Conservation (phyloP, 1,284 basidiomycete genomes). For the Takashimella tepidaria region DNA sequence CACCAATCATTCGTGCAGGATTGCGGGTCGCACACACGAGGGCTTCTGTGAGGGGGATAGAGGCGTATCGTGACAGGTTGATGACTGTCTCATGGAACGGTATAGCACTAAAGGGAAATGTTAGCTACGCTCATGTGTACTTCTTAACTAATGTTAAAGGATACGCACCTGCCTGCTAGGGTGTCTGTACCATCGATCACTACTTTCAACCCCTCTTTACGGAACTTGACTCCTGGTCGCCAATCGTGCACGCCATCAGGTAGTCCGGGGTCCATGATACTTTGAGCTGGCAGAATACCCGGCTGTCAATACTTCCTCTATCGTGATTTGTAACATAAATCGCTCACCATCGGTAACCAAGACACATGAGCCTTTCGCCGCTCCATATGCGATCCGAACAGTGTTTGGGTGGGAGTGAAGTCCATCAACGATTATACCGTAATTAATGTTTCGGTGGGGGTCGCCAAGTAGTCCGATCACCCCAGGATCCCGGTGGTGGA, state of each 20-base stretch:
- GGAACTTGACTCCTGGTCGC: conserved; percentile 63
- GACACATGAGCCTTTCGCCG: conserved; percentile 76
- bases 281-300: conserved; percentile 70
- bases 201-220: conserved; percentile 73
- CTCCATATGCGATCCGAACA: conserved; percentile 75
- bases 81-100: conserved; percentile 75
- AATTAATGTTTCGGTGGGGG: conserved; percentile 74
- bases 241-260: conserved; percentile 79
- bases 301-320: background rate
- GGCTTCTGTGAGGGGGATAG: conserved; percentile 72
- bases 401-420: conserved; percentile 87
- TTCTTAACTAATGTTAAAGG: conserved; percentile 1
- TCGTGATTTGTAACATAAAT: conserved; percentile 19
- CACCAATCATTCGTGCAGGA: conserved; percentile 74
- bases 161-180: conserved; percentile 67
- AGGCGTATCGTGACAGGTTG: conserved; percentile 76
- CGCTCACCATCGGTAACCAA: conserved; percentile 75
- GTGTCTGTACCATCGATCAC: conserved; percentile 79
- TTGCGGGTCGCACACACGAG: conserved; percentile 78
- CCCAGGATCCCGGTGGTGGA: conserved; percentile 45
- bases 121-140: background rate
- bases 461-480: conserved; percentile 82
- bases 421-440: conserved; percentile 84
- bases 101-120: conserved; percentile 61
- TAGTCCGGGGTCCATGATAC: conserved; percentile 76